Evolutionary conservation across 495 filamentous ascomycete genomes (phyloP), one percentile per base, ranked within the genome.

Genomic region (Penicillium waksmanii): DNA sequence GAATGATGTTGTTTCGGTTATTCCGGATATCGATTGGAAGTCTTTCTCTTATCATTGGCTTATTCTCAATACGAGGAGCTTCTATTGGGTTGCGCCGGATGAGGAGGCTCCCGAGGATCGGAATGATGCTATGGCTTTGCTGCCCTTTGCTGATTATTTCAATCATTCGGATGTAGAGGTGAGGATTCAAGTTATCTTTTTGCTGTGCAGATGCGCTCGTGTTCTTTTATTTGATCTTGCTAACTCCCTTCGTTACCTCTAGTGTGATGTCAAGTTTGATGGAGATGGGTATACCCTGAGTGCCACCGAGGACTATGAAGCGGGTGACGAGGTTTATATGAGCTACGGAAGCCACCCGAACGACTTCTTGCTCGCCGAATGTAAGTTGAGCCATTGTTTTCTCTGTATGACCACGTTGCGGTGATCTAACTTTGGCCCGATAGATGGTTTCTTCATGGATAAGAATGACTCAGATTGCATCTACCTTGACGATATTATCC

Each of bases 101-200:
- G 71, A 78, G 48, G 81, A 86, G 54, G 68, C 79, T 13, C 81
- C 84, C 0, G 66, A 75, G 27, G 72, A 78, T 25, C 76, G 72
- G 1, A 88, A 90, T 65, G 89, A 95, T 70, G 83, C 85, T 50
- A 90, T 96, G 86, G 89, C 85, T 1, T 73, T 97, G 61, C 84
- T 89, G 72, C 93, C 93, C 2, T 92, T 96, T 58, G 86, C 91
- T 3, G 93, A 97, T 75, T 87, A 93, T 57, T 92, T 96, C 74
- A 96, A 97, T 68, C 93, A 95, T 70, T 76, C 80, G 2, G 84
- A 88, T 63, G 71, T 75, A 35, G 69, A 73, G 49, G 77, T 80
- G 68, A 21, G 71, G 70, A n/a, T 21, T 38, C 13, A n/a, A n/a
- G n/a, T 34, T 25, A 54, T 40, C 6, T 19, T 56, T n/a, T 44